Conservation (phyloP, 345 rosid genomes). For the Clausena lansium region DNA sequence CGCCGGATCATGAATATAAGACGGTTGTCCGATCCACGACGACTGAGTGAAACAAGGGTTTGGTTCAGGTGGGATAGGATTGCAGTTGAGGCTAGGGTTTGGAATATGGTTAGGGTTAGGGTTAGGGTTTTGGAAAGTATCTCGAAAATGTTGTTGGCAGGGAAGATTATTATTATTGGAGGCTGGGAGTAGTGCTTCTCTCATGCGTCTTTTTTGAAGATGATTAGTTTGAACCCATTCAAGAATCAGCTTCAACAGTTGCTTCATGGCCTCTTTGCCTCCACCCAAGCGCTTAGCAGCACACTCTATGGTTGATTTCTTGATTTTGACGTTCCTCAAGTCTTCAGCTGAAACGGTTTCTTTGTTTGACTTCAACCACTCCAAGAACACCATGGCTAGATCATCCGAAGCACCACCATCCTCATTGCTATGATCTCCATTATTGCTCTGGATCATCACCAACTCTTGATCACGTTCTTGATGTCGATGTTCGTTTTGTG, state of each 20-base stretch:
- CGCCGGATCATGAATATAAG: slow-evolving; percentile 34
- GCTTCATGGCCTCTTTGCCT: slow-evolving; percentile 90
- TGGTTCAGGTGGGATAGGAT: slow-evolving; percentile 31
- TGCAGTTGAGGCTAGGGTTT: slow-evolving; percentile 33
- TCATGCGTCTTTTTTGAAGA: slow-evolving; percentile 54
- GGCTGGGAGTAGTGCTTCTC: slow-evolving; percentile 18
- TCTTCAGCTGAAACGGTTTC: slow-evolving; percentile 91
- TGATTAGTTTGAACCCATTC: slow-evolving; percentile 97
- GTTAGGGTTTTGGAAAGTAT: slow-evolving; percentile 50
- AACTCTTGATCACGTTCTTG: slow-evolving; percentile 6
- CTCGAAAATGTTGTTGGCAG: slow-evolving; percentile 32
- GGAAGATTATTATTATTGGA: slow-evolving; percentile 7
- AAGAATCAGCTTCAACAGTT: slow-evolving; percentile 85
- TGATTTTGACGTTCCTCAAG: slow-evolving; percentile 79
- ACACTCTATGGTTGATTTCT: slow-evolving; percentile 87
- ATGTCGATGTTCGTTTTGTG: not conserved
- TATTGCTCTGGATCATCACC: not conserved
- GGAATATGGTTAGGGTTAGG: slow-evolving; percentile 29
- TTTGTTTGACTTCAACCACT: slow-evolving; percentile 86
- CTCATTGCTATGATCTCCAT: slow-evolving; percentile 10
- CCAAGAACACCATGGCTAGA: slow-evolving; percentile 73
- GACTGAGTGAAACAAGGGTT: slow-evolving; percentile 42
- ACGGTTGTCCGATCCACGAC: slow-evolving; percentile 45
- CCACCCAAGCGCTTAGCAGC: slow-evolving; percentile 89
- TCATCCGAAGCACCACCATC: slow-evolving; percentile 52